Conservation (phyloP, 2,329 filamentous ascomycete genomes). For the Epichloe scottii region DNA sequence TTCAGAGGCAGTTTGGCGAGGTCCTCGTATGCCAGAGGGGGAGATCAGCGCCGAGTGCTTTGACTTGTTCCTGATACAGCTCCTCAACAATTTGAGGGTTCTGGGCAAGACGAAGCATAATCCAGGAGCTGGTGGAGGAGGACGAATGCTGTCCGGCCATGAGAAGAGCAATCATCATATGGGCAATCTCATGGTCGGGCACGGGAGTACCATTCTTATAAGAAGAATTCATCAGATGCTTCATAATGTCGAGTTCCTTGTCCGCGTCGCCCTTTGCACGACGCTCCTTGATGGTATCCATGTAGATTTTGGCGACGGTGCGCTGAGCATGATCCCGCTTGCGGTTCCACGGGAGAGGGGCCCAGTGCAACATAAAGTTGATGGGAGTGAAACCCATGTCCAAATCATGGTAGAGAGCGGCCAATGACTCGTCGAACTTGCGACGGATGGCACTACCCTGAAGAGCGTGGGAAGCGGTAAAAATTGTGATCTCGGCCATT, state of each 20-base stretch:
- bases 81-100: slow-evolving; percentile 69
- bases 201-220: slow-evolving; percentile 74
- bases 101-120: slow-evolving; percentile 67
- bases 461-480: slow-evolving; percentile 74
- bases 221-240: slow-evolving; percentile 71
- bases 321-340: slow-evolving; percentile 67
- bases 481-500: slow-evolving; percentile 81
- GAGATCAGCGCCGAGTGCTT: slow-evolving; percentile 59
- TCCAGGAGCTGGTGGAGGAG: slow-evolving; percentile 74
- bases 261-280: slow-evolving; percentile 39
- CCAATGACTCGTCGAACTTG: slow-evolving; percentile 69
- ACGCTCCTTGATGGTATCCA: slow-evolving; percentile 66
- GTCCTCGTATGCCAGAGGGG: slow-evolving; percentile 66
- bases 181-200: slow-evolving; percentile 75
- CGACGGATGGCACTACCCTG: slow-evolving; percentile 75
- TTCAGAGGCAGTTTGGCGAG: slow-evolving; percentile 71
- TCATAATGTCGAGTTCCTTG: slow-evolving; percentile 65
- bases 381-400: slow-evolving; percentile 83
- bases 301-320: slow-evolving; percentile 72
- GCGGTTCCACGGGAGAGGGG: slow-evolving; percentile 77
- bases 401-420: slow-evolving; percentile 73
- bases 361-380: slow-evolving; percentile 86
- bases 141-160: slow-evolving; percentile 90
- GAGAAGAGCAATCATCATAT: slow-evolving; percentile 88
- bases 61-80: slow-evolving; percentile 70